These are phyloP conservation scores for Nannizziopsis barbatae DNA, from an alignment of 2,329 filamentous ascomycete species.

Conservation along the genomic window DNA sequence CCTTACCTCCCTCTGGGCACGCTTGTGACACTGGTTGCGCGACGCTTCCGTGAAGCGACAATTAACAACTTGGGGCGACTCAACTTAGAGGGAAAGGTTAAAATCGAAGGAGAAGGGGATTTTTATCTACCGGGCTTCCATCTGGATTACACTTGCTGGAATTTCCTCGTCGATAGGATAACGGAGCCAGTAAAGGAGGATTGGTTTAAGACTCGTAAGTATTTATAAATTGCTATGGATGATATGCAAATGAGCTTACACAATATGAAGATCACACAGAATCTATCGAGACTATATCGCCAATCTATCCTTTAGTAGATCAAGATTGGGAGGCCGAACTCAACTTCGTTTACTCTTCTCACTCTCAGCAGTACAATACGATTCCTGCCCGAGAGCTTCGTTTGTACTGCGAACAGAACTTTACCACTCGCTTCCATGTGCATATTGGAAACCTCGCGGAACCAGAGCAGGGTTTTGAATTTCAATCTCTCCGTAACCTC, in stretches of 20 bases:
- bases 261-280: constrained; percentile 13
- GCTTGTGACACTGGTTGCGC: constrained; percentile 10
- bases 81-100: constrained; percentile 7
- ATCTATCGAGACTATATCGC: constrained; percentile 15
- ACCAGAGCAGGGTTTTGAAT: constrained; percentile 10
- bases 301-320: constrained; percentile 10
- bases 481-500: constrained; percentile 16
- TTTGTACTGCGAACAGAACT: constrained; percentile 13
- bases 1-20: constrained; percentile 4
- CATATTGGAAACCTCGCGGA: constrained; percentile 14
- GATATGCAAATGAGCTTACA: not conserved
- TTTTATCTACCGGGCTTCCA: not conserved
- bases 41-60: constrained; percentile 4
- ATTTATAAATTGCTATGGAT: not conserved
- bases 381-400: constrained; percentile 9
- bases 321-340: constrained; percentile 14
- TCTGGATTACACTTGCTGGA: constrained; percentile 13
- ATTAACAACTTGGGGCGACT: not conserved
- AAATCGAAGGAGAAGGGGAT: constrained; percentile 8
- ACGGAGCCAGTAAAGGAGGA: constrained; percentile 8
- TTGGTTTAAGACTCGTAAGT: constrained; percentile 15
- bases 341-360: constrained; percentile 12
- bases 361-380: constrained; percentile 10
- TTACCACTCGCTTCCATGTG: constrained; percentile 14
- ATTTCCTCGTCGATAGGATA: constrained; percentile 10